Conservation (phyloP, 2,329 filamentous ascomycete species). For the Hypoxylon sp. region DNA sequence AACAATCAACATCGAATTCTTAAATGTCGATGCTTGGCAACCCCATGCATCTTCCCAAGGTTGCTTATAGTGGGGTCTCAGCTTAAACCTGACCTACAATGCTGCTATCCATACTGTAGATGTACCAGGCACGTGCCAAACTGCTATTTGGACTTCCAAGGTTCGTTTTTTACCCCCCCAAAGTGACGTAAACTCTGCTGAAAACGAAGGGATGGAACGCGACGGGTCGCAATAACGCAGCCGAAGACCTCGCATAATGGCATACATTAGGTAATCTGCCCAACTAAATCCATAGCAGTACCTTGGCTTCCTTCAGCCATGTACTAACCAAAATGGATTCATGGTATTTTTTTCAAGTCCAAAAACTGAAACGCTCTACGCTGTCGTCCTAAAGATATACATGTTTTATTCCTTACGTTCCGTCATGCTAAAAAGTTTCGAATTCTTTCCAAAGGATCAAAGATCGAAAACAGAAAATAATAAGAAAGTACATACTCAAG, state of each 20-base stretch:
- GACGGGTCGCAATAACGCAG: slow-evolving; percentile 6
- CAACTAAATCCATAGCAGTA: neutral
- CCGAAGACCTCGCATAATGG: slow-evolving; percentile 20
- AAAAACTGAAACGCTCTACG: neutral
- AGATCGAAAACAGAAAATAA: no score
- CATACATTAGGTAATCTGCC: neutral
- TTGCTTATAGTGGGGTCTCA: slow-evolving; percentile 26
- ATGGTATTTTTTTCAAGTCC: neutral
- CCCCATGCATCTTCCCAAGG: slow-evolving; percentile 16
- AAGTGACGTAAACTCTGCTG: slow-evolving; percentile 35
- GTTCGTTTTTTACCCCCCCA: slow-evolving; percentile 4
- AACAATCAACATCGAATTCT: slow-evolving; percentile 1
- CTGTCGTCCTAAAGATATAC: neutral
- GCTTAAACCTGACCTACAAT: neutral
- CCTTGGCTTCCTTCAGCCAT: neutral
- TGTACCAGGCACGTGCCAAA: slow-evolving; percentile 29
- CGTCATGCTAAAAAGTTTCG: neutral
- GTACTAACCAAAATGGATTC: neutral
- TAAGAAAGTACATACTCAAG: neutral
- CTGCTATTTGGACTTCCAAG: slow-evolving; percentile 21
- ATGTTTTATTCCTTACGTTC: neutral
- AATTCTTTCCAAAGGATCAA: neutral
- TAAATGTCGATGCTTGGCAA: slow-evolving; percentile 29
- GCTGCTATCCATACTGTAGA: neutral
- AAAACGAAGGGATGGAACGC: slow-evolving; percentile 26